A percentile compares a stretch with the other conserved stretches of the same genome.
Conservation (phyloP, 768 basidiomycete species). For the Gloeophyllum trabeum region DNA sequence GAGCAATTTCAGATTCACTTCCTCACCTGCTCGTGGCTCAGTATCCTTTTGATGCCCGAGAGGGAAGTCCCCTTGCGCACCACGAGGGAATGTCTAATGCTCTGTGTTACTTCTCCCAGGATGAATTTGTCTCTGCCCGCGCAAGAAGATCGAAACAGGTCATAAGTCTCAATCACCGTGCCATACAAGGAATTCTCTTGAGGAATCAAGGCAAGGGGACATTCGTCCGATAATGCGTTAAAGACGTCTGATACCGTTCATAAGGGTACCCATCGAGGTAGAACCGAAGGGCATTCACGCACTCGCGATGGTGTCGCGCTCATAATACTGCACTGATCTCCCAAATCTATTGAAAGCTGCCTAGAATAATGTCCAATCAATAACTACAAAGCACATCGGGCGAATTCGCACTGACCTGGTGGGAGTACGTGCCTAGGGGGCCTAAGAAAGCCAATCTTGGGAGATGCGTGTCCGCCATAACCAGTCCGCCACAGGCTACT, state of each 20-base stretch:
- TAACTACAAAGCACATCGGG: neutral
- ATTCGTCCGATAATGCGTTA: conserved; percentile 29
- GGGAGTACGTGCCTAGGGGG: conserved; percentile 62
- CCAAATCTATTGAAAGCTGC: conserved; percentile 43
- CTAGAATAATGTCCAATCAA: neutral
- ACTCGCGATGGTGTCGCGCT: conserved; percentile 29
- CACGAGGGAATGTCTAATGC: conserved; percentile 60
- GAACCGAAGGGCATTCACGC: conserved; percentile 3
- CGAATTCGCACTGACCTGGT: conserved; percentile 34
- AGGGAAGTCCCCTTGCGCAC: conserved; percentile 46
- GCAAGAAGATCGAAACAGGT: conserved; percentile 35
- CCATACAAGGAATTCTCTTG: conserved; percentile 77
- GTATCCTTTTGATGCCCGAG: conserved; percentile 40
- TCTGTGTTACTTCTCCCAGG: conserved; percentile 45
- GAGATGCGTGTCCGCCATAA: no score
- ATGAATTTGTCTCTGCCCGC: conserved; percentile 36
- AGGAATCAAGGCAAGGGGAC: conserved; percentile 55
- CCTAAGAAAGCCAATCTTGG: conserved; percentile 43
- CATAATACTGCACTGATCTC: conserved; percentile 28
- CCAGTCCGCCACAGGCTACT: no score
- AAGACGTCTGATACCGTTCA: conserved; percentile 56
- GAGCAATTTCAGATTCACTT: conserved; percentile 1
- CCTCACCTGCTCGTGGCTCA: conserved; percentile 75
- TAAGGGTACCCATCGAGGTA: neutral
- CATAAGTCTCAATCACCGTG: conserved; percentile 64